phyloP scores from a whole-genome alignment of 192 early-diverging fungal species.

The Umbelopsis sp. region DNA sequence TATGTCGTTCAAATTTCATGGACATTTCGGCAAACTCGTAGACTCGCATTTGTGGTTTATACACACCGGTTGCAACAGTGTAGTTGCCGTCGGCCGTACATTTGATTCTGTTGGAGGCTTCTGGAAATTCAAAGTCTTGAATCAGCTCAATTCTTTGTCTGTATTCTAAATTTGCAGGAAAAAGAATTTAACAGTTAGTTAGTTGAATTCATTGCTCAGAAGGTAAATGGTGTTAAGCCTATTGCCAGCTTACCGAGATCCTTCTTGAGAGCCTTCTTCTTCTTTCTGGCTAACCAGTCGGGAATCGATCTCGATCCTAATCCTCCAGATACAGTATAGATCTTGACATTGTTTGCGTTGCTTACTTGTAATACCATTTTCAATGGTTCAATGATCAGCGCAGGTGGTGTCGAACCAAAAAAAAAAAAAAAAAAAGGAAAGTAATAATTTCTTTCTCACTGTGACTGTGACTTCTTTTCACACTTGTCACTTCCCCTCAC shows the following conservation, averaged over 20 bases:
- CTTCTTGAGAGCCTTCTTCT: constrained; percentile 85
- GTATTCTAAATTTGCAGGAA: constrained; percentile 65
- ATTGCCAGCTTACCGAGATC: constrained; percentile 62
- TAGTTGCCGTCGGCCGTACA: constrained; percentile 84
- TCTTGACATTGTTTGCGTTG: constrained; percentile 93
- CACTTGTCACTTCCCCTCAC: neutral
- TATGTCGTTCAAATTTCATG: constrained; percentile 98
- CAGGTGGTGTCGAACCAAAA: neutral
- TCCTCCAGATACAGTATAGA: constrained; percentile 79
- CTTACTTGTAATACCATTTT: constrained; percentile 81
- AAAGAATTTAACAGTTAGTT: no score
- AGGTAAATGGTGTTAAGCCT: neutral
- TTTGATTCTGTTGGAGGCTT: constrained; percentile 85
- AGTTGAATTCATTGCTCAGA: no score
- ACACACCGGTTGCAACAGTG: constrained; percentile 94
- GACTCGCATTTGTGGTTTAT: constrained; percentile 96
- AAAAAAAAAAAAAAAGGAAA: constrained; percentile 16
- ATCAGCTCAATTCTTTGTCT: constrained; percentile 92
- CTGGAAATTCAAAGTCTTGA: constrained; percentile 98
- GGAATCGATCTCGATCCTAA: constrained; percentile 83
- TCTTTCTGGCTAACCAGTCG: constrained; percentile 90
- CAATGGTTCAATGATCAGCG: neutral
- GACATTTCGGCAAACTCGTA: constrained; percentile 90
- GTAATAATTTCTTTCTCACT: neutral
- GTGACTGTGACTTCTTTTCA: neutral